Conservation (phyloP, 2,329 filamentous ascomycete genomes). For the Botrytis hyacinthi region DNA sequence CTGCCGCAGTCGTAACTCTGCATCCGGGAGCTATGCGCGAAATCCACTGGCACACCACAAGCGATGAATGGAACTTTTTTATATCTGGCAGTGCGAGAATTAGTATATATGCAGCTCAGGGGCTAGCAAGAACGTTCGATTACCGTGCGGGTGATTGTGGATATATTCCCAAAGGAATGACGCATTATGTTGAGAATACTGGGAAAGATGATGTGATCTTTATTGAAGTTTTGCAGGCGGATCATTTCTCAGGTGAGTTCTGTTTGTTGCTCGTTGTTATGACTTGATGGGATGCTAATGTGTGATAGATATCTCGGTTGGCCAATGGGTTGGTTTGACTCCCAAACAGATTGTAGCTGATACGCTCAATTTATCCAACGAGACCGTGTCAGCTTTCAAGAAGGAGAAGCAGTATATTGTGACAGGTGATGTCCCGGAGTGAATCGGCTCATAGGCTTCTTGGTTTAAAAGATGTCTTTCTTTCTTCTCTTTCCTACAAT, state of each 20-base stretch:
- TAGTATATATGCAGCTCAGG: slow-evolving; percentile 70
- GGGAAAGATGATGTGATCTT: slow-evolving; percentile 74
- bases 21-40: slow-evolving; percentile 48
- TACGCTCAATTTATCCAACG: slow-evolving; percentile 48
- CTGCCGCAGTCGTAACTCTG: slow-evolving; percentile 69
- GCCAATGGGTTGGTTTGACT: slow-evolving; percentile 50
- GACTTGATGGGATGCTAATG: slow-evolving; percentile 26
- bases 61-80: slow-evolving; percentile 81
- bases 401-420: slow-evolving; percentile 48
- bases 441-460: not conserved
- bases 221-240: slow-evolving; percentile 70
- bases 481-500: not conserved
- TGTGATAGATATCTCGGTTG: slow-evolving; percentile 42
- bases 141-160: slow-evolving; percentile 73
- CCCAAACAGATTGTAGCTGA: slow-evolving; percentile 58
- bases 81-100: slow-evolving; percentile 68
- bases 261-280: not conserved
- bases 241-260: slow-evolving; percentile 52
- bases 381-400: slow-evolving; percentile 42
- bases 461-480: not conserved
- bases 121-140: slow-evolving; percentile 71
- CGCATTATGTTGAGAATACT: slow-evolving; percentile 79
- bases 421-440: slow-evolving; percentile 31
- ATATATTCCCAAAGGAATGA: slow-evolving; percentile 74
- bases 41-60: slow-evolving; percentile 75